Conservation (phyloP, 1,139 yeast species). For the Groenewaldozyma auringiensis region DNA sequence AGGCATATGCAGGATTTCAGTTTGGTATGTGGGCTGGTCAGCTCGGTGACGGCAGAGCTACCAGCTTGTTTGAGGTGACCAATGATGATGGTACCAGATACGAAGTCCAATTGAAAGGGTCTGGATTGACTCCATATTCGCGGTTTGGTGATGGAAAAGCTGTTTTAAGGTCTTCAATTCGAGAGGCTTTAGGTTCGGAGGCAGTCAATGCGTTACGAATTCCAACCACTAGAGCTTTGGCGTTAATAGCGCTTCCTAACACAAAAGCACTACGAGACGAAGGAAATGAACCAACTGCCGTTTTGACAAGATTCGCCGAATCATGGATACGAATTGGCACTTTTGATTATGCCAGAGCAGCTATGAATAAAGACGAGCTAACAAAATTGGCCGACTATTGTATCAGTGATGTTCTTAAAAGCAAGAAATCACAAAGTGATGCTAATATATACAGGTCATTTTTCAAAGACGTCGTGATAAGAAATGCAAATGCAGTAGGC, state of each 20-base stretch:
- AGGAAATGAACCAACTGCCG: conserved; percentile 63
- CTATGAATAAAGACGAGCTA: conserved; percentile 61
- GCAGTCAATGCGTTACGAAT: conserved; percentile 73
- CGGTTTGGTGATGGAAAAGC: conserved; percentile 98
- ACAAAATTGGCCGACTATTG: conserved; percentile 63
- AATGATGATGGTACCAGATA: conserved; percentile 36
- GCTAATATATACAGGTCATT: conserved; percentile 51
- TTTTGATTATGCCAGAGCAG: conserved; percentile 75
- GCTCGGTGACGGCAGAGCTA: conserved; percentile 90
- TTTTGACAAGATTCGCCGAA: conserved; percentile 76
- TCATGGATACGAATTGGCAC: conserved; percentile 84
- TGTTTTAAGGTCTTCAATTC: conserved; percentile 72
- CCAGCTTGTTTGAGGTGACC: conserved; percentile 65
- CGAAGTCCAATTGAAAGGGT: conserved; percentile 82
- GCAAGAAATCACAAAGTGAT: conserved; percentile 33
- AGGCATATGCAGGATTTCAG: conserved; percentile 93
- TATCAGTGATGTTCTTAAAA: conserved; percentile 57
- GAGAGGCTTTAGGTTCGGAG: conserved; percentile 85
- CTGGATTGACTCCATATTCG: conserved; percentile 86
- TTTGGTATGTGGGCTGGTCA: conserved; percentile 97
- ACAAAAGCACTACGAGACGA: conserved; percentile 69
- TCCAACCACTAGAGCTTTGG: conserved; percentile 78
- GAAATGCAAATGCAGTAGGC: conserved; percentile 76
- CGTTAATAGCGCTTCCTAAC: conserved; percentile 62
- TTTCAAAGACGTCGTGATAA: conserved; percentile 57